Conservation (phyloP, 352 stramenopile species). For the Phytophthora pisi region DNA sequence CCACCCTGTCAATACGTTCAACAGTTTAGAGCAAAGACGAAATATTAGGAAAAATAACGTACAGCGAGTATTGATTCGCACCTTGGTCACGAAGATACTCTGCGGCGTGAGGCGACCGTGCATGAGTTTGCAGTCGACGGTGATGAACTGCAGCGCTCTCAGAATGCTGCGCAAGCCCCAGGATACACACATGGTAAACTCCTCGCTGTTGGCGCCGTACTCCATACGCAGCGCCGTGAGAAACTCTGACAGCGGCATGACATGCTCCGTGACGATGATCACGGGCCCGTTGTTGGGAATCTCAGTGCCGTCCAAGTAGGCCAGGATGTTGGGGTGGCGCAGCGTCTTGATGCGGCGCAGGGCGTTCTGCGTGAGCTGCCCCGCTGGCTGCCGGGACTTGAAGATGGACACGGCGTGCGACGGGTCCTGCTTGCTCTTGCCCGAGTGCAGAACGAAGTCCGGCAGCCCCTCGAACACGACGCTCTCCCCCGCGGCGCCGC, state of each 20-base stretch:
- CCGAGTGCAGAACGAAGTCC: conserved; percentile 88
- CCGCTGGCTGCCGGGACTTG: conserved; percentile 86
- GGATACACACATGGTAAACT: conserved; percentile 87
- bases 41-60: neutral
- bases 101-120: conserved; percentile 91
- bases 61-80: conserved; percentile 15
- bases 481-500: conserved; percentile 37
- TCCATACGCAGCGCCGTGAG: conserved; percentile 76
- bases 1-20: conserved; percentile 56
- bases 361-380: conserved; percentile 88
- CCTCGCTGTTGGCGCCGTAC: conserved; percentile 62
- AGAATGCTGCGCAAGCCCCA: conserved; percentile 95
- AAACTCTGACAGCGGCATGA: conserved; percentile 90
- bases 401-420: conserved; percentile 90
- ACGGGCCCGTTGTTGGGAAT: conserved; percentile 85
- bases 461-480: conserved; percentile 67
- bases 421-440: conserved; percentile 85
- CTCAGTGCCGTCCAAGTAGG: conserved; percentile 85
- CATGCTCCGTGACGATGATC: conserved; percentile 95
- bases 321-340: conserved; percentile 94
- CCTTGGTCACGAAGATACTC: conserved; percentile 95
- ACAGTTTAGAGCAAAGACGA: neutral
- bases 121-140: conserved; percentile 93
- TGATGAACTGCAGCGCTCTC: conserved; percentile 93
- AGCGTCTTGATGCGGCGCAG: conserved; percentile 94